Percentiles rank a stretch among this genome's conserved stretches.
phyloP scores from a whole-genome alignment of 2,329 filamentous ascomycete species.

The Curvularia lunata region DNA sequence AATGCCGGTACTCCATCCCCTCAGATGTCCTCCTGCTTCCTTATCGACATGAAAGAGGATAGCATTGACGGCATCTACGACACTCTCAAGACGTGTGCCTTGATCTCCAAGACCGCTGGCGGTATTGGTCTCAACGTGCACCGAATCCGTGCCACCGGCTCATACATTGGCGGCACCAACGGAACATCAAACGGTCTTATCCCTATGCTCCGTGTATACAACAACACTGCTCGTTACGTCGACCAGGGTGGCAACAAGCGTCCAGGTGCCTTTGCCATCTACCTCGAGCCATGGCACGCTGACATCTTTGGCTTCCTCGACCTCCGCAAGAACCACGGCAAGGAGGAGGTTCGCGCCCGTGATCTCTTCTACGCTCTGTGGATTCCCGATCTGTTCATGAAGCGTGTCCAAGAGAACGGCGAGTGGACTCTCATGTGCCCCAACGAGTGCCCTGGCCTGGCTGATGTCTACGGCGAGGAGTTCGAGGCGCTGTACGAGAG shows the following conservation, averaged over 20 bases:
- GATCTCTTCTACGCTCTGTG: slow-evolving; percentile 97
- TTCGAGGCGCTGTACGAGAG: slow-evolving; percentile 91
- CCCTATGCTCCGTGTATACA: slow-evolving; percentile 98
- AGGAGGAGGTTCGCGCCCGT: slow-evolving; percentile 95
- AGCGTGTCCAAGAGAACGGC: slow-evolving; percentile 94
- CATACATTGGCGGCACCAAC: slow-evolving; percentile 97
- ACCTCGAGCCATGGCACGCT: slow-evolving; percentile 98
- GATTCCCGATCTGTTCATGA: slow-evolving; percentile 99
- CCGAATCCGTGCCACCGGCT: slow-evolving; percentile 94
- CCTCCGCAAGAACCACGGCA: slow-evolving; percentile 98
- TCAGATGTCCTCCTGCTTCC: slow-evolving; percentile 96
- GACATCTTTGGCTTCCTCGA: slow-evolving; percentile 98
- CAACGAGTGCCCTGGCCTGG: slow-evolving; percentile 91
- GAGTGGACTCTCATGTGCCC: slow-evolving; percentile 99
- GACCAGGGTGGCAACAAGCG: slow-evolving; percentile 99
- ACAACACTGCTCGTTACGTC: slow-evolving; percentile 98
- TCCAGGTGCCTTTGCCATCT: slow-evolving; percentile 97
- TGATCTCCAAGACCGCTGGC: slow-evolving; percentile 99
- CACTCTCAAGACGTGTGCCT: slow-evolving; percentile 97
- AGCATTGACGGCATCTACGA: slow-evolving; percentile 99
- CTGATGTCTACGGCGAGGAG: slow-evolving; percentile 96
- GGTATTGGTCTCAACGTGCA: slow-evolving; percentile 97
- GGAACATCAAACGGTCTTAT: slow-evolving; percentile 97
- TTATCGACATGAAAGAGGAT: slow-evolving; percentile 99
- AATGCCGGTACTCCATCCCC: slow-evolving; percentile 94